Evolutionary conservation across 257 asterid species (phyloP), one percentile per base, ranked within the genome.

Genomic region (Leonotis leonurus): DNA sequence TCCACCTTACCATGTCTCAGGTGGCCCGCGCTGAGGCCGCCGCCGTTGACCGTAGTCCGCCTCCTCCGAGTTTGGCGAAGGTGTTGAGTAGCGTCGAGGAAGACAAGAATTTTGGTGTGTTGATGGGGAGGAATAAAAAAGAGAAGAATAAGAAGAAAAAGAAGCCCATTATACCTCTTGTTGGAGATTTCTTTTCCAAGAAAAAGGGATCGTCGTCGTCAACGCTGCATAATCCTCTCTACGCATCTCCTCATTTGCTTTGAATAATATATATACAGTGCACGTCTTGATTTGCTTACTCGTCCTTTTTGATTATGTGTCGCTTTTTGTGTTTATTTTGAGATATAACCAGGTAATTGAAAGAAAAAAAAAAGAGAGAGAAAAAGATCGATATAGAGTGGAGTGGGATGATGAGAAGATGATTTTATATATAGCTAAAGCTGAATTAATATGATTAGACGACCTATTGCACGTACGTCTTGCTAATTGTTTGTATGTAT

Each of bases 1-100:
- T 90, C 54, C 98, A 85, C 40, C 82, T 70, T 80, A 90, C 74
- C 80, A 88, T 82, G 95, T 79, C 95, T 0, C 88, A 81, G 73
- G 62, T 79, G 48, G 95, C 95, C 0, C 65, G 16, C 11, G 95
- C 92, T 0, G 97, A 87, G 79, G 95, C 85, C 14, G 76, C 67
- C 1, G 73, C 43, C 17, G 88, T 4, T 24, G 24, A 76, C 89
- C 84, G 21, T 73, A 65, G 1, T 68, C 32, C 25, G 81, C 75
- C 0, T 65, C 75, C 0, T 65, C 62, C 1, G 26, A 65, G 32
- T 59, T 60, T 4, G 71, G 33, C 58, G 72, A 67, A 57, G 27
- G 74, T 67, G 10, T 71, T 41, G 36, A 37, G n/a, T n/a, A n/a
- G 12, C 1, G 35, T 57, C 21, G 83, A 43, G 67, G 80, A 70